Conservation (phyloP, 331 rosid species). For the Pyracantha coccinea region DNA sequence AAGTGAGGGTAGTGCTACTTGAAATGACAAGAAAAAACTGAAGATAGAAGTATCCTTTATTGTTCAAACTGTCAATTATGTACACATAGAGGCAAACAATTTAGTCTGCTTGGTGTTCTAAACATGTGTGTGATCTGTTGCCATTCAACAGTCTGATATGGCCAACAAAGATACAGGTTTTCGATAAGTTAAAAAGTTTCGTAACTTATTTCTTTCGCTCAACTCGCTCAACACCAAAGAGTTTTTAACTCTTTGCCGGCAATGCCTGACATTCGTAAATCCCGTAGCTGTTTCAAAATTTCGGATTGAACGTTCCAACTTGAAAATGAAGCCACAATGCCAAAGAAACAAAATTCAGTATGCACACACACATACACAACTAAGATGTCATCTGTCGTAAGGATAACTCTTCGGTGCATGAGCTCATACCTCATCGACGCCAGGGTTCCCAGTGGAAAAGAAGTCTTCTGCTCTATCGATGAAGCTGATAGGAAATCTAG, state of each 20-base stretch:
- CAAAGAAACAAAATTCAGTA: background rate
- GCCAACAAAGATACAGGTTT: background rate
- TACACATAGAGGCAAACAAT: background rate
- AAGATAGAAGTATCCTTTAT: background rate
- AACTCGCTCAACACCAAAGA: too few relatives aligned
- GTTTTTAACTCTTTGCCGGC: background rate
- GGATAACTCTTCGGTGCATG: background rate
- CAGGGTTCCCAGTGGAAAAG: constrained; percentile 46
- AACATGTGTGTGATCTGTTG: background rate
- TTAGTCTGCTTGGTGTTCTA: background rate
- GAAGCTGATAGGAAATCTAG: constrained; percentile 72
- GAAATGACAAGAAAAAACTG: too few relatives aligned
- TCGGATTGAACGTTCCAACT: background rate
- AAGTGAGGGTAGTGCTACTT: too few relatives aligned
- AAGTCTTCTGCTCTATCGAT: constrained; percentile 71
- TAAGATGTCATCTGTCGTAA: background rate
- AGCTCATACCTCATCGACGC: constrained; percentile 23
- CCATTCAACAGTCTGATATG: background rate
- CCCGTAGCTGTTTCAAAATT: background rate
- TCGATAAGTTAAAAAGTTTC: background rate
- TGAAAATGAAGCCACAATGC: background rate
- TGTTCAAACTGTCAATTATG: background rate
- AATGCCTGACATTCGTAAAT: background rate
- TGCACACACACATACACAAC: too few relatives aligned
- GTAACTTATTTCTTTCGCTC: background rate